phyloP scores from a whole-genome alignment of 352 stramenopile species.

The Pythium insidiosum region DNA sequence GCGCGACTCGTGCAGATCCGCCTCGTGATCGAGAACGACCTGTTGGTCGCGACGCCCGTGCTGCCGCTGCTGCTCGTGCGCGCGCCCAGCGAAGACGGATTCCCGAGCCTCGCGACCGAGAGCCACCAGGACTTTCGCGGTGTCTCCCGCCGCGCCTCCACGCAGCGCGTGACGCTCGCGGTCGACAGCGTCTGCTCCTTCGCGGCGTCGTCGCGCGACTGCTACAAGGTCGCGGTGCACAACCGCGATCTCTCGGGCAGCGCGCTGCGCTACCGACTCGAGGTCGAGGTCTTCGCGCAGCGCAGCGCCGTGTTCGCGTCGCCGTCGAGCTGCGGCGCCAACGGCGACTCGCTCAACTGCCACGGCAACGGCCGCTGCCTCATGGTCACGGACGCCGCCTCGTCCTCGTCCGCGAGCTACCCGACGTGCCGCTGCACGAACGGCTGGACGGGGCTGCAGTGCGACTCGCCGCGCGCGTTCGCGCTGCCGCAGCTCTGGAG shows the following conservation, averaged over 20 bases:
- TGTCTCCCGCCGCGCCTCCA: conserved; percentile 10
- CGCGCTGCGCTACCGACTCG: conserved; percentile 31
- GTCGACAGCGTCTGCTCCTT: conserved; percentile 39
- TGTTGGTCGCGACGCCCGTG: conserved; percentile 26
- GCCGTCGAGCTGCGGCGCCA: conserved; percentile 10
- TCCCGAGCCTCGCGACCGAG: conserved; percentile 34
- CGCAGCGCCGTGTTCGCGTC: conserved; percentile 14
- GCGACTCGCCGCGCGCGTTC: conserved; percentile 49
- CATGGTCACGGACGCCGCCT: conserved; percentile 3
- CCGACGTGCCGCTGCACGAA: conserved; percentile 44
- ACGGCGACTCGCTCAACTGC: conserved; percentile 26
- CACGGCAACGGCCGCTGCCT: conserved; percentile 45
- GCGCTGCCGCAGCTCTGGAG: conserved; percentile 48
- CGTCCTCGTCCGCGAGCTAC: not conserved
- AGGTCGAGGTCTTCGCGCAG: conserved; percentile 28
- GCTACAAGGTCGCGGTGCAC: conserved; percentile 66
- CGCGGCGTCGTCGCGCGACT: conserved; percentile 22
- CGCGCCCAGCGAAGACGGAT: conserved; percentile 33
- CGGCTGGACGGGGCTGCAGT: conserved; percentile 52
- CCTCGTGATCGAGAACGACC: conserved; percentile 35
- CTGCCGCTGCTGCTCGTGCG: conserved; percentile 53
- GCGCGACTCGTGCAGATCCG: conserved; percentile 36
- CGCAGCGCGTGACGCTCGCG: conserved; percentile 32
- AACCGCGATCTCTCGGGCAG: conserved; percentile 50
- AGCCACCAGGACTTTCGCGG: conserved; percentile 47